Percentiles rank a stretch among this genome's conserved stretches.
Conservation (phyloP, 192 early-diverging fungal genomes). For the Coemansia sp. region DNA sequence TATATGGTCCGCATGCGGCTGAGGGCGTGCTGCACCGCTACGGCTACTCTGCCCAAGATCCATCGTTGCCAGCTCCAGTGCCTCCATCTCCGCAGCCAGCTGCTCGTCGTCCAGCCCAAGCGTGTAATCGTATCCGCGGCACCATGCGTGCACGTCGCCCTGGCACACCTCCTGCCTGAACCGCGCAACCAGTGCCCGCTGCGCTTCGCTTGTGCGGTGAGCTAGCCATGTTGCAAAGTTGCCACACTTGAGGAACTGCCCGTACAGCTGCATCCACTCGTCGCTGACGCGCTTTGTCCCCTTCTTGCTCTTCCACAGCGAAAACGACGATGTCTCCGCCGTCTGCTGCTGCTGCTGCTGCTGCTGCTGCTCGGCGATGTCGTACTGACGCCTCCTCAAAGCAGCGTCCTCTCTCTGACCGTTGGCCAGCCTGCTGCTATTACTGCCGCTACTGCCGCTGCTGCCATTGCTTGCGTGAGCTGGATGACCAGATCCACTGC, state of each 20-base stretch:
- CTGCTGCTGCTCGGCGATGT: neutral
- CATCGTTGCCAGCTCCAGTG: conserved; percentile 49
- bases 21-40: neutral
- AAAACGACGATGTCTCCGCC: conserved; percentile 12
- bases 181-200: conserved; percentile 74
- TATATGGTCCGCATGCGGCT: conserved; percentile 44
- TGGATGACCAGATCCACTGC: neutral
- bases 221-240: conserved; percentile 98
- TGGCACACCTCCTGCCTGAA: conserved; percentile 72
- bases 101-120: conserved; percentile 36
- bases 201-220: conserved; percentile 72
- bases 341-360: neutral
- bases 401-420: neutral
- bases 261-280: conserved; percentile 73
- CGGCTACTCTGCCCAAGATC: conserved; percentile 36
- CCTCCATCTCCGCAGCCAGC: conserved; percentile 49
- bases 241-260: conserved; percentile 85
- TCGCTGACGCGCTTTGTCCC: conserved; percentile 58
- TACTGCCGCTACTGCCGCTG: conserved; percentile 9
- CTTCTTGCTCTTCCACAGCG: conserved; percentile 41
- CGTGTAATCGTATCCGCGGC: conserved; percentile 49
- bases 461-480: neutral
- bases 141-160: conserved; percentile 54
- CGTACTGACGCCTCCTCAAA: neutral
- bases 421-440: neutral